A percentile compares a stretch with the other conserved stretches of the same genome.
Conservation (phyloP, 2,329 filamentous ascomycete genomes). For the Sphaerostilbella broomeana region DNA sequence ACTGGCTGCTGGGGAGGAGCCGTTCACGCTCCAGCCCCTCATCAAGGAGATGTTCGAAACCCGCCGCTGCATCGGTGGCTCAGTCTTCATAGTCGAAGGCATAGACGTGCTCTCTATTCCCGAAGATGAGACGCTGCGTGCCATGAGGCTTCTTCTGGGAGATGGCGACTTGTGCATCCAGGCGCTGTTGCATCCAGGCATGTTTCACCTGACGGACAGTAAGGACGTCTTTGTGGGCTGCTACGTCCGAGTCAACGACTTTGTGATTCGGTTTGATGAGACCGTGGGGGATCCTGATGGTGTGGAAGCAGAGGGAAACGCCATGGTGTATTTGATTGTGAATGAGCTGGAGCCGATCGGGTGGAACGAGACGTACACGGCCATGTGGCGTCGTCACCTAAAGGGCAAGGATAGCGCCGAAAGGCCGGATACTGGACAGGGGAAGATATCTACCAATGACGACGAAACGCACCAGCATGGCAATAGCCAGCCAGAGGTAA, state of each 20-base stretch:
- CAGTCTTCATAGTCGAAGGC: conserved; percentile 44
- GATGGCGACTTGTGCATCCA: conserved; percentile 51
- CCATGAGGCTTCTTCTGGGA: conserved; percentile 42
- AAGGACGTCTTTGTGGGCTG: conserved; percentile 41
- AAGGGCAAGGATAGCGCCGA: conserved; percentile 5
- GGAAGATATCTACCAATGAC: not conserved
- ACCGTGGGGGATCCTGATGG: conserved; percentile 3
- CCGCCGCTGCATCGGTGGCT: conserved; percentile 39
- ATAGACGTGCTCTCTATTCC: conserved; percentile 34
- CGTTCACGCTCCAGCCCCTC: conserved; percentile 31
- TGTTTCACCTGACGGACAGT: conserved; percentile 42
- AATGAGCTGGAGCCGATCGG: conserved; percentile 40
- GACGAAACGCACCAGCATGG: not conserved
- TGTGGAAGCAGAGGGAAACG: conserved; percentile 1
- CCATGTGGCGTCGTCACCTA: conserved; percentile 15
- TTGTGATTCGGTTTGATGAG: conserved; percentile 25
- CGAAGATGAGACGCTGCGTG: conserved; percentile 33
- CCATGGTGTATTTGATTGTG: conserved; percentile 41
- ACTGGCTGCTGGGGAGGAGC: conserved; percentile 16
- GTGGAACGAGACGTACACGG: conserved; percentile 38
- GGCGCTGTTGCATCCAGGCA: conserved; percentile 38
- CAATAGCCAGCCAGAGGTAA: not conserved
- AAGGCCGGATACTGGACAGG: not conserved
- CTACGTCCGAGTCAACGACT: conserved; percentile 41
- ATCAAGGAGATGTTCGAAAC: conserved; percentile 45